Conservation (phyloP, 148 eudicot species). For the Polygonum aviculare region DNA sequence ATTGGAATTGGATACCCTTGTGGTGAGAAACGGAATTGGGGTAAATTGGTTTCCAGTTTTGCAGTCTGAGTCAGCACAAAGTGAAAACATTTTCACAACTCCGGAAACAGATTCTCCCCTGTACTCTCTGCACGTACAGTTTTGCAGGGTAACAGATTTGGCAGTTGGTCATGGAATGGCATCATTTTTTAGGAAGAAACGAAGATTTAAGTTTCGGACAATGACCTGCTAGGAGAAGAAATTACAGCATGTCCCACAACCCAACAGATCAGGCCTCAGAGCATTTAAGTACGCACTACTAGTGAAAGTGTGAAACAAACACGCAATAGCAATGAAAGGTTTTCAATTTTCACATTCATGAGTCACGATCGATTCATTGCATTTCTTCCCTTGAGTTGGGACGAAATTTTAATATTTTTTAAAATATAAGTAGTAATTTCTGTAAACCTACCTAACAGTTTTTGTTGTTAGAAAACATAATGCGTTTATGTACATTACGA, state of each 20-base stretch:
- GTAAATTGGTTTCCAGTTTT: background rate
- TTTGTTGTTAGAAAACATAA: too few species aligned
- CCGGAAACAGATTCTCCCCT: slow-evolving; percentile 2
- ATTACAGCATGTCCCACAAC: background rate
- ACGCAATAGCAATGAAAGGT: background rate
- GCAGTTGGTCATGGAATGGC: background rate
- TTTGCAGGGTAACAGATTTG: background rate
- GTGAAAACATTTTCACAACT: background rate
- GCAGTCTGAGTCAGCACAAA: background rate
- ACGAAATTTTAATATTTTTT: too few species aligned
- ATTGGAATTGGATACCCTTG: background rate
- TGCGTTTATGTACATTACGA: too few species aligned
- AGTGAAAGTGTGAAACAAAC: background rate
- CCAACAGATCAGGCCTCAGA: background rate
- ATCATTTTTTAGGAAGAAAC: background rate
- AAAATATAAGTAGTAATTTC: too few species aligned
- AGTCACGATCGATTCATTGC: background rate
- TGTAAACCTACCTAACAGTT: too few species aligned
- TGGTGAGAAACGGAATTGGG: background rate
- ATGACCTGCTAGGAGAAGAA: background rate
- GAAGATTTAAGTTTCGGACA: slow-evolving; percentile 2
- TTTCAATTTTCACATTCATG: background rate
- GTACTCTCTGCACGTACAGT: background rate
- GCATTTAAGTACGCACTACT: background rate
- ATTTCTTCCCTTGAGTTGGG: too few species aligned